Base-by-base conservation (phyloP, 1,139 yeast species). In the Candida glucosophila region DNA sequence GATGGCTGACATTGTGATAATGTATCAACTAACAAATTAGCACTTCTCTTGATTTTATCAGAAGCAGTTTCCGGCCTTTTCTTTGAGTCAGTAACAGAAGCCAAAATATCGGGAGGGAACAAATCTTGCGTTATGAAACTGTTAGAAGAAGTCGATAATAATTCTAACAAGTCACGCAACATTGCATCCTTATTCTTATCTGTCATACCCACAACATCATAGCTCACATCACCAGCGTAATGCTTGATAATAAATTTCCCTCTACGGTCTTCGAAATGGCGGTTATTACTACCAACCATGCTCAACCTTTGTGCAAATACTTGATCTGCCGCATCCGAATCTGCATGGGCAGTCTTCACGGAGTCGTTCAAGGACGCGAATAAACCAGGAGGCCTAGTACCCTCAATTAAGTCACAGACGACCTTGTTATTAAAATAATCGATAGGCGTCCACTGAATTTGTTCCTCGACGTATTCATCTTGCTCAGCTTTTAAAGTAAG, bases 21-120 rank as follows among this genome's bases (percentile, higher is more conserved):
- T 0, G 97, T 90, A 23, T 81, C 88, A 33, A 88, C 95, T 37
- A 92, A 64, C 20, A 77, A 75, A 46, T 92, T 92, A 8, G 99
- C 99, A 49, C 94, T 80, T 36, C 65, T 71, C 49, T 86, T 90
- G 50, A 92, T 92, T 51, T 86, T 90, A 49, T 90, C 98, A 36
- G 95, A 81, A 0, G 97, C 96, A n/a, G 97, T 88, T 34, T 95
- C 95, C 4, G 96, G 93, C 43, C 95, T 75, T n/a, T n/a, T n/a
- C n/a, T n/a, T n/a, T 3, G 82, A 74, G 29, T 76, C 83, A 14
- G 74, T 67, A 36, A 85, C 78, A 9, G 77, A 69, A 10, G 73
- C 62, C 28, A 64, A 52, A 23, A 64, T 46, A 9, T 47, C 48
- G n/a, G 79, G 74, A 2, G 97, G 96, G 68, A 90, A 88, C 31